Conservation (phyloP, 495 filamentous ascomycete species). For the Talaromyces stipitatus region DNA sequence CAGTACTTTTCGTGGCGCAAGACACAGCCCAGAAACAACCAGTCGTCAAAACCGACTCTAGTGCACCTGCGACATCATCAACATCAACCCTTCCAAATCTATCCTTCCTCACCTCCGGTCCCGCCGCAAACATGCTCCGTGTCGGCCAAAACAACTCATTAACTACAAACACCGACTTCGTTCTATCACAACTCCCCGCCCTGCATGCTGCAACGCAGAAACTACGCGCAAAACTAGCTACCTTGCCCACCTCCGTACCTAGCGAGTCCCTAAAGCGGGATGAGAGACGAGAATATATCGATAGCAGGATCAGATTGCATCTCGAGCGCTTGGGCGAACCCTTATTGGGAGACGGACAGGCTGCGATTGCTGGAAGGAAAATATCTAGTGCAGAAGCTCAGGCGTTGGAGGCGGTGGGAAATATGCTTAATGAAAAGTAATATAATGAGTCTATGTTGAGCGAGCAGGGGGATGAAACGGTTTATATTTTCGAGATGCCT, state of each 20-base stretch:
- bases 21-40: too few species aligned
- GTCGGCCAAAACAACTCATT: constrained; percentile 42
- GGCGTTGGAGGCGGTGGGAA: constrained; percentile 37
- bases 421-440: constrained; percentile 21
- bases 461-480: not conserved
- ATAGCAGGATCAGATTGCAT: constrained; percentile 50
- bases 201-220: constrained; percentile 58
- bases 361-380: constrained; percentile 32
- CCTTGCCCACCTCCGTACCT: constrained; percentile 12
- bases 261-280: constrained; percentile 34
- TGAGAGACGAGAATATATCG: constrained; percentile 68
- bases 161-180: constrained; percentile 71
- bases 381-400: constrained; percentile 38
- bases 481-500: not conserved
- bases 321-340: constrained; percentile 38
- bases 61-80: constrained; percentile 4
- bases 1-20: constrained; percentile 37
- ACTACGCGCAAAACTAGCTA: constrained; percentile 52
- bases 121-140: constrained; percentile 36
- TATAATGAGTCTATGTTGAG: not conserved
- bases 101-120: constrained; percentile 45
- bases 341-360: constrained; percentile 28
- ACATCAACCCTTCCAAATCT: constrained; percentile 22
- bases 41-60: constrained; percentile 15
- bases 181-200: constrained; percentile 70